Conservation (phyloP, 1,284 basidiomycete species). For the Ganoderma lucidum region DNA sequence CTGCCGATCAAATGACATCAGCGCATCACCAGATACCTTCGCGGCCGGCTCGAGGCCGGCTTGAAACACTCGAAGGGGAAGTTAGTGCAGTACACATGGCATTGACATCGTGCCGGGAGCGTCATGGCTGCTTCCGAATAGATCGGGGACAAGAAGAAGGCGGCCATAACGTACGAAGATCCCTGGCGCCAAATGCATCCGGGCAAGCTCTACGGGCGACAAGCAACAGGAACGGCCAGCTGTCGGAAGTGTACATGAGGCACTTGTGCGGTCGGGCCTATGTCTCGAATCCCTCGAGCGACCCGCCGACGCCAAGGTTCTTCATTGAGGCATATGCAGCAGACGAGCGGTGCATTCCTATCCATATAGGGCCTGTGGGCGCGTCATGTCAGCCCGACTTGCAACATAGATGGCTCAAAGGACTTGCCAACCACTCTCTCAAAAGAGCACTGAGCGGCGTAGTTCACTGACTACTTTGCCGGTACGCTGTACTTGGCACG, state of each 20-base stretch:
- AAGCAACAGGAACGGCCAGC: constrained; percentile 2
- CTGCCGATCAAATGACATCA: not conserved
- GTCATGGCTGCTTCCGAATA: not conserved
- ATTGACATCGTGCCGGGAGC: not conserved
- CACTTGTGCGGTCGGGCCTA: not conserved
- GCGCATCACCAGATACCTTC: not conserved
- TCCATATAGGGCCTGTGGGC: not conserved
- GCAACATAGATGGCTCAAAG: not conserved
- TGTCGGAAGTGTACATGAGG: not conserved
- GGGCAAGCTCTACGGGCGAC: not conserved
- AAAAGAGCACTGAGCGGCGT: not conserved
- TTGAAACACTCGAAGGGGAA: not conserved
- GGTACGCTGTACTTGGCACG: not conserved
- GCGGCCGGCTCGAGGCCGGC: not conserved
- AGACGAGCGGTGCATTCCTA: not conserved
- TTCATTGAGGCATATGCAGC: not conserved
- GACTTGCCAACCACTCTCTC: not conserved
- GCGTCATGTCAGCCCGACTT: not conserved
- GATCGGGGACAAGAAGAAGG: not conserved
- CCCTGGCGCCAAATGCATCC: not conserved
- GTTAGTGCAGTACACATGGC: not conserved
- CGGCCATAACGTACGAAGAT: constrained; percentile 1
- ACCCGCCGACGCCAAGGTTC: not conserved
- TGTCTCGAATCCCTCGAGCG: not conserved
- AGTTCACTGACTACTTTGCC: not conserved